Evolutionary conservation across 2,329 filamentous ascomycete species (phyloP).

Genomic region (Aspergillus floridensis): DNA sequence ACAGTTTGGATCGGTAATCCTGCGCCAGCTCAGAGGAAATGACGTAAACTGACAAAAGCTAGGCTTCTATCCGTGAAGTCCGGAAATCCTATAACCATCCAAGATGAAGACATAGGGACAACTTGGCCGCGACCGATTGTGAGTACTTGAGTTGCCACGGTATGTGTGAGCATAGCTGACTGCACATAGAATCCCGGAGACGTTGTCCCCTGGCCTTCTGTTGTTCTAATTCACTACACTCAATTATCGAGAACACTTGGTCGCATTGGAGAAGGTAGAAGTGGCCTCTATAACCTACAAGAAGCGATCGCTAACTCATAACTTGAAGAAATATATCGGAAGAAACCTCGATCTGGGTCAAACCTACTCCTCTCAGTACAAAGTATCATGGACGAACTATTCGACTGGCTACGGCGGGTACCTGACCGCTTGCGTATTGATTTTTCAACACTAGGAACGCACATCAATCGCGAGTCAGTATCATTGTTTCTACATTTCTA

Average conservation of each 20-base stretch:
- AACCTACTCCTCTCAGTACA: slow-evolving; percentile 52
- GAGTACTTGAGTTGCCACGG: not conserved
- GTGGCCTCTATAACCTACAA: not conserved
- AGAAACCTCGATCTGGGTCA: slow-evolving; percentile 47
- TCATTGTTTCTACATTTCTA: slow-evolving; percentile 57
- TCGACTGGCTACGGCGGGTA: slow-evolving; percentile 51
- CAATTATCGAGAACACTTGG: slow-evolving; percentile 54
- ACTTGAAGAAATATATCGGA: slow-evolving; percentile 48
- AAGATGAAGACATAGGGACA: slow-evolving; percentile 55
- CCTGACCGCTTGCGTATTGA: slow-evolving; percentile 51
- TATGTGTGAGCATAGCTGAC: not conserved
- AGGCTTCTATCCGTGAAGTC: slow-evolving; percentile 54
- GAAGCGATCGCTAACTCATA: slow-evolving; percentile 5
- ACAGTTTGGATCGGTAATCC: slow-evolving; percentile 50
- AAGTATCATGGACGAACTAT: slow-evolving; percentile 50
- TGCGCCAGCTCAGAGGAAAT: too few species aligned
- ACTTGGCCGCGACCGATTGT: slow-evolving; percentile 33
- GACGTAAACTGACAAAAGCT: not conserved
- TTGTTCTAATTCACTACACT: slow-evolving; percentile 53
- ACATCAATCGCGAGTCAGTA: slow-evolving; percentile 50
- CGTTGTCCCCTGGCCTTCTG: slow-evolving; percentile 42
- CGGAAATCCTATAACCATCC: slow-evolving; percentile 55
- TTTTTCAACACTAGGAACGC: slow-evolving; percentile 42
- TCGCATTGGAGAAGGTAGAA: slow-evolving; percentile 43
- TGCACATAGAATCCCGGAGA: slow-evolving; percentile 16